These are phyloP conservation scores for Pseudoperonospora humuli DNA, from an alignment of 352 stramenopile species.

Conservation along the genomic window DNA sequence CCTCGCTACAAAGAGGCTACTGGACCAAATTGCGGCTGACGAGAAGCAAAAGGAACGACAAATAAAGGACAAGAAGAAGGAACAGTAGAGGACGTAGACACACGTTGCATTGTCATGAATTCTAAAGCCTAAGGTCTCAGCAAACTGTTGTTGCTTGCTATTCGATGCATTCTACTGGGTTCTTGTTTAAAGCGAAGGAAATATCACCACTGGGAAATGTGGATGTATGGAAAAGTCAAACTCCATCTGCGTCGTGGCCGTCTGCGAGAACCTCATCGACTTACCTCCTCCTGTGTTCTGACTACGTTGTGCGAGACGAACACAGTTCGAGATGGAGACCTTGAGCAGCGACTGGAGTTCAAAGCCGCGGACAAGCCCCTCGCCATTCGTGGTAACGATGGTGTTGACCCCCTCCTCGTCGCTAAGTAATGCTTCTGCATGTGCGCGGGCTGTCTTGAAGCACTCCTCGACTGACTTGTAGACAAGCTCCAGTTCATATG, in stretches of 20 bases:
- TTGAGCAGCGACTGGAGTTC: conserved; percentile 54
- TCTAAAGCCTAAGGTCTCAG: conserved; percentile 15
- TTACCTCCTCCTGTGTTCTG: conserved; percentile 29
- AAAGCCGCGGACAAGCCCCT: conserved; percentile 23
- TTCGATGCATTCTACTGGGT: neutral
- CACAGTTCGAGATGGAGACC: conserved; percentile 55
- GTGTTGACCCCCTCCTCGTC: conserved; percentile 28
- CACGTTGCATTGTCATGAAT: neutral
- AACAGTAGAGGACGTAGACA: conserved; percentile 14
- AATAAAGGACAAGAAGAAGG: conserved; percentile 15
- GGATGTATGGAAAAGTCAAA: conserved; percentile 64
- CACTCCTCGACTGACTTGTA: conserved; percentile 83
- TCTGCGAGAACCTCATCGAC: conserved; percentile 11
- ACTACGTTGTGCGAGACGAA: conserved; percentile 45
- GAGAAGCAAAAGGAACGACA: conserved; percentile 24
- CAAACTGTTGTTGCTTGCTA: too few relatives aligned
- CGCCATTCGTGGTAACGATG: conserved; percentile 1
- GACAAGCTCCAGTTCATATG: conserved; percentile 61
- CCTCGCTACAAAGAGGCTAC: conserved; percentile 46
- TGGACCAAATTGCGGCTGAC: conserved; percentile 49
- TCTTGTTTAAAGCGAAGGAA: conserved; percentile 21
- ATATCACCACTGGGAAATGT: conserved; percentile 58
- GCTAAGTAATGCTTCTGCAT: conserved; percentile 45
- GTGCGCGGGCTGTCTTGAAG: conserved; percentile 56
- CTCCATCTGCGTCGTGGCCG: conserved; percentile 17